Base-by-base conservation (phyloP, 768 basidiomycete genomes). In the Boletus sp. region DNA sequence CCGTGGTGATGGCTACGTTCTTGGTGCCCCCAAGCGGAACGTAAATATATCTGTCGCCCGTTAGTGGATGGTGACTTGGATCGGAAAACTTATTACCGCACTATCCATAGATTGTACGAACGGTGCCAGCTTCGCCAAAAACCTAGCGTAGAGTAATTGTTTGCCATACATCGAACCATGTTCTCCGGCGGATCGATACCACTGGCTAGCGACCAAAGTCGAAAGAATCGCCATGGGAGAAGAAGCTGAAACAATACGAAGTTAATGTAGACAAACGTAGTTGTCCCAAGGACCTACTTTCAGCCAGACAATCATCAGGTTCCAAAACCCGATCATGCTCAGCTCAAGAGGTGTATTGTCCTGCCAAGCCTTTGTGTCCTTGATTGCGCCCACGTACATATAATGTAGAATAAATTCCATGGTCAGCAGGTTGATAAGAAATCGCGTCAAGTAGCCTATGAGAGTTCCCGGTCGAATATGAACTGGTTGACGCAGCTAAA, bases 71-170 rank as follows among this genome's bases (percentile, higher is more conserved):
- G 2, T 11, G 23, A 32, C n/a, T 23, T 21, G 29, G 27, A 35
- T 17, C 47, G 48, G 33, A 47, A 29, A 47, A 57, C 72, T 3
- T 2, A 53, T 52, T 70, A 93, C 90, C 95, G 78, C 35, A 93
- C 83, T 43, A 95, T 77, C 97, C 96, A 98, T 14, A 97, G 79
- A 65, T 98, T 99, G 72, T 94, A 98, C 58, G 89, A 92, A 8
- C 97, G 78, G 68, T 98, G 96, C 97, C 96, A 98, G 59, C 87
- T 87, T 58, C 93, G 74, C 97, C 97, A 98, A 71, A 99, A 98
- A 0, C 93, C 93, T 10, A 87, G 69, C 0, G 85, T 82, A 1
- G 95, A 97, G 67, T 98, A 98, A 69, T 98, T 98, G 70, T 98
- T 99, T 21, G 85, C 90, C 85, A 98, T 88, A 65, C 97, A 98